Base-by-base conservation (phyloP, 768 basidiomycete genomes). In the Tulasnella sp. region DNA sequence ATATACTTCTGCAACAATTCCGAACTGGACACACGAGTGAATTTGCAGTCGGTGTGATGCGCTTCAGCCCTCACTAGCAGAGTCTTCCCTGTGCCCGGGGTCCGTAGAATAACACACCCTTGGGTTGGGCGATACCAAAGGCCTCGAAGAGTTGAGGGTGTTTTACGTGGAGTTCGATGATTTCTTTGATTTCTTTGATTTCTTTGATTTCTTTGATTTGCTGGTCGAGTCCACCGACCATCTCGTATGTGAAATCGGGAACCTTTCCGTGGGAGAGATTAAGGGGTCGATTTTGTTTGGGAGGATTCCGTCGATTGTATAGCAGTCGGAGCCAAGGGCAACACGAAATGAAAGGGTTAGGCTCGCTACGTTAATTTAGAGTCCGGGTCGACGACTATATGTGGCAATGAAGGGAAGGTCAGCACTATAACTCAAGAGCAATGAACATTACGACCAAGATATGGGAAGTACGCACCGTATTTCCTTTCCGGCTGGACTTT, bases 401-500 rank as follows among this genome's bases (percentile, higher is more conserved):
- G 21, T 4, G 23, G 27, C 17, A 21, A 26, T 3, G 24, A 17
- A 56, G 44, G 13, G 17, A 10, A 4, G 41, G n/a, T n/a, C n/a
- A n/a, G n/a, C n/a, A n/a, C n/a, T n/a, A 27, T 1, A 48, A 13
- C 23, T 29, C 3, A 13, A 30, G 17, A 7, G 15, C 34, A 7
- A 5, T n/a, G n/a, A n/a, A n/a, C n/a, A n/a, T n/a, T n/a, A n/a
- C n/a, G n/a, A n/a, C n/a, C n/a, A n/a, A n/a, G n/a, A n/a, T n/a
- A n/a, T n/a, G n/a, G n/a, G n/a, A n/a, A n/a, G n/a, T n/a, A 80
- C 89, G 68, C 64, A 97, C 94, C 95, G 75, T 97, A 97, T 82
- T 97, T 97, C 54, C 95, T 95, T 75, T 99, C 94, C 0, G 94
- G 95, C 70, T 97, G 94, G 4, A 98, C 92, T 71, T 99, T 97